phyloP scores from a whole-genome alignment of 768 basidiomycete species.

The Hericium alpestre region DNA sequence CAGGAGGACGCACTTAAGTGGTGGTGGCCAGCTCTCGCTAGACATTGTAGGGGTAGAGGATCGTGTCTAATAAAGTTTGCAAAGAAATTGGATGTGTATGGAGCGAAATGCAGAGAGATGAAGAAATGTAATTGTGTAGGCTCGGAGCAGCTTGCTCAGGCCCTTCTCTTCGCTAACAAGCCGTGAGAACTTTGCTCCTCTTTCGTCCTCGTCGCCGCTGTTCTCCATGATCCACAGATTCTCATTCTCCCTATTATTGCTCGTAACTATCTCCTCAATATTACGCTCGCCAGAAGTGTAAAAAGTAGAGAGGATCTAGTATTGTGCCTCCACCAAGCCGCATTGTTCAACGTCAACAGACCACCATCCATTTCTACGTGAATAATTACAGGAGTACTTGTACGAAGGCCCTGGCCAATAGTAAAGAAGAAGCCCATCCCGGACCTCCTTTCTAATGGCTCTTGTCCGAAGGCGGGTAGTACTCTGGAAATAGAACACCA shows the following conservation, averaged over 20 bases:
- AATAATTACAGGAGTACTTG: constrained; percentile 4
- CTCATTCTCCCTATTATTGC: no score
- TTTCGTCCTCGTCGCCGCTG: neutral
- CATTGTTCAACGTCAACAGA: neutral
- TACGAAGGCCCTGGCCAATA: constrained; percentile 4
- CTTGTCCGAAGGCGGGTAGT: constrained; percentile 51
- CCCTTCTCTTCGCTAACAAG: neutral
- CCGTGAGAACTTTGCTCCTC: neutral
- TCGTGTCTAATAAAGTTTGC: neutral
- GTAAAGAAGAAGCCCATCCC: neutral
- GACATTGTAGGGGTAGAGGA: constrained; percentile 35
- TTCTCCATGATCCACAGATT: no score
- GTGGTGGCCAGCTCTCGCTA: constrained; percentile 71
- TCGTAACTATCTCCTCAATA: no score
- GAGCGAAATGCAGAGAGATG: neutral
- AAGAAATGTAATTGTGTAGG: neutral
- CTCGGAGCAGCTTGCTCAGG: no score
- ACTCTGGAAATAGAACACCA: constrained; percentile 28
- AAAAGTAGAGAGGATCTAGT: no score
- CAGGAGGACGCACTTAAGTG: constrained; percentile 48
- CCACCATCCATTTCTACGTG: neutral
- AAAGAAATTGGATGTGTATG: neutral
- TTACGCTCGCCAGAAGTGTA: no score
- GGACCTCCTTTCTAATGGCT: constrained; percentile 31
- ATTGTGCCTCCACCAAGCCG: neutral